Conservation (phyloP, 2,329 filamentous ascomycete species). For the Pezicula radicicola region DNA sequence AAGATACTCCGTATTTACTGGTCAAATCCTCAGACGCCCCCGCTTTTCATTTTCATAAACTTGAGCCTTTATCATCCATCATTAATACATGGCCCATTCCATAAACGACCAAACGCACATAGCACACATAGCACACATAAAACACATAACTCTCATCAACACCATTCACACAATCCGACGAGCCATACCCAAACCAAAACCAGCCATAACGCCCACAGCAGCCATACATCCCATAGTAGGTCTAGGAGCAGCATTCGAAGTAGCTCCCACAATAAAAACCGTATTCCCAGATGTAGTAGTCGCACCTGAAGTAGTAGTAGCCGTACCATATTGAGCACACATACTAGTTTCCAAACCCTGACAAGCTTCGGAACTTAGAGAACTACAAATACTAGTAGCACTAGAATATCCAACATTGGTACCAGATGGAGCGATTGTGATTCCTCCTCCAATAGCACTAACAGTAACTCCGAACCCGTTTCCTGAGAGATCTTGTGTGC, state of each 20-base stretch:
- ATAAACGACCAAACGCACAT: too few relatives aligned
- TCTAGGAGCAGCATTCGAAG: slow-evolving; percentile 18
- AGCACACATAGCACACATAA: too few relatives aligned
- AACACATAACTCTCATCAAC: too few relatives aligned
- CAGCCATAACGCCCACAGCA: slow-evolving; percentile 17
- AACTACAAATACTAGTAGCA: slow-evolving; percentile 53
- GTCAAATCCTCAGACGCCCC: too few relatives aligned
- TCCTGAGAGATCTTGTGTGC: slow-evolving; percentile 45
- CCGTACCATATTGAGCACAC: slow-evolving; percentile 24
- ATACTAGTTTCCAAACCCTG: slow-evolving; percentile 25
- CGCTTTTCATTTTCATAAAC: too few relatives aligned
- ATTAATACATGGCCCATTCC: too few relatives aligned
- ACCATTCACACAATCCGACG: slow-evolving; percentile 18
- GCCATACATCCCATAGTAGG: slow-evolving; percentile 20
- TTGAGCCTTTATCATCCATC: too few relatives aligned
- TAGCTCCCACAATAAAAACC: slow-evolving; percentile 13
- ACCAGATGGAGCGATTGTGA: slow-evolving; percentile 43
- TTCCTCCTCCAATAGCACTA: slow-evolving; percentile 48
- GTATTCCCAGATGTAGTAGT: not conserved
- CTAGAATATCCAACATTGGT: slow-evolving; percentile 38
- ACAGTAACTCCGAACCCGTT: slow-evolving; percentile 51
- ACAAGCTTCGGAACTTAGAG: slow-evolving; percentile 51
- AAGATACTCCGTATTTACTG: too few relatives aligned
- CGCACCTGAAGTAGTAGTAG: slow-evolving; percentile 1
- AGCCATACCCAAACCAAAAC: slow-evolving; percentile 20